Percentiles rank a stretch among this genome's conserved stretches.
Conservation (phyloP, 345 rosid genomes). For the Hibiscus syriacus region DNA sequence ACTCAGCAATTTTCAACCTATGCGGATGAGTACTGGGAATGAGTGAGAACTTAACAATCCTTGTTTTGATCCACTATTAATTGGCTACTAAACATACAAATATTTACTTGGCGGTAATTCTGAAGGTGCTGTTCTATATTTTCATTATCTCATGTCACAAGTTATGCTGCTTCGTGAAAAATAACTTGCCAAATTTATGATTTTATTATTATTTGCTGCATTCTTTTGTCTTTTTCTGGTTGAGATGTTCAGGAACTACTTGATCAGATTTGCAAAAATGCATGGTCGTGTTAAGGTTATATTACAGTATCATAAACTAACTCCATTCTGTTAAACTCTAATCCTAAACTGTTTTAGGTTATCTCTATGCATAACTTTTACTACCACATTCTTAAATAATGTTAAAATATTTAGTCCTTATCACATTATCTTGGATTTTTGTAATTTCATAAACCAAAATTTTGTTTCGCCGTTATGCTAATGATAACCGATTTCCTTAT, state of each 20-base stretch:
- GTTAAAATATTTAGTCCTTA: not conserved
- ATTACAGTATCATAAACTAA: not conserved
- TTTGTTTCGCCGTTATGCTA: slow-evolving; percentile 5
- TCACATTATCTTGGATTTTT: not conserved
- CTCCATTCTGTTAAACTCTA: not conserved
- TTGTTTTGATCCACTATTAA: not conserved
- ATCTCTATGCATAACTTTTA: not conserved
- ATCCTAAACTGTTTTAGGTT: not conserved
- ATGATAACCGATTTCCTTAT: slow-evolving; percentile 13
- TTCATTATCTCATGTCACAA: too few relatives aligned
- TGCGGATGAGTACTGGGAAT: slow-evolving; percentile 74
- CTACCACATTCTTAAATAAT: not conserved
- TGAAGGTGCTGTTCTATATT: too few relatives aligned
- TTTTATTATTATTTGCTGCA: not conserved
- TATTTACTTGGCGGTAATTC: too few relatives aligned
- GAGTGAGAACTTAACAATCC: slow-evolving; percentile 46
- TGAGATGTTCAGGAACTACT: not conserved
- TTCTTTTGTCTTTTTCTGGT: not conserved
- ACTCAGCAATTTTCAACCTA: slow-evolving; percentile 75
- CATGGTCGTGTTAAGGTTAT: not conserved
- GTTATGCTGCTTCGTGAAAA: too few relatives aligned
- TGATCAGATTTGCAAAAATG: slow-evolving; percentile 1
- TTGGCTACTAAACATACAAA: not conserved
- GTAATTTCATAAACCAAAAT: too few relatives aligned
- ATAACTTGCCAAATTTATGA: too few relatives aligned